These are phyloP conservation scores for Penicillium goetzii DNA, from an alignment of 495 filamentous ascomycete genomes.

Conservation along the genomic window DNA sequence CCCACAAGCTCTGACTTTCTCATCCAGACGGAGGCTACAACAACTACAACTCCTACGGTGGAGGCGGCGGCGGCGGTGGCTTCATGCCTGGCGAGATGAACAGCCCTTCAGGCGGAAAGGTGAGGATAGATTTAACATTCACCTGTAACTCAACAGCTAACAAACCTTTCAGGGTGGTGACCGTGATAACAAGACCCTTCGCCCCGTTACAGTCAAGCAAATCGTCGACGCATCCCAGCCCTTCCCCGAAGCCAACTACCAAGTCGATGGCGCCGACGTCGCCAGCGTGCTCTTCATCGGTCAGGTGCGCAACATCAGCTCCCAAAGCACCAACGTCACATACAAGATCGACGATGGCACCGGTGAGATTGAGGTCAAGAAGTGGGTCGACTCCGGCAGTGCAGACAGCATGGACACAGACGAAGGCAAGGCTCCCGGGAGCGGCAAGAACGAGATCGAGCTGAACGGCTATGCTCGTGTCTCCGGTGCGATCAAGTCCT, in stretches of 20 bases:
- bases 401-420: slow-evolving; percentile 55
- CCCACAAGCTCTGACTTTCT: slow-evolving; percentile 11
- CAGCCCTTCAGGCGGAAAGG: slow-evolving; percentile 52
- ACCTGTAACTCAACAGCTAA: slow-evolving; percentile 5
- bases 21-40: slow-evolving; percentile 38
- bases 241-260: slow-evolving; percentile 73
- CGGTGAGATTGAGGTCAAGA: slow-evolving; percentile 87
- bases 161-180: slow-evolving; percentile 24
- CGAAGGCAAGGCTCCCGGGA: slow-evolving; percentile 35
- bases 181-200: slow-evolving; percentile 70
- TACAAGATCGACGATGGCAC: slow-evolving; percentile 97
- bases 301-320: slow-evolving; percentile 82
- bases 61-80: slow-evolving; percentile 65
- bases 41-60: slow-evolving; percentile 57
- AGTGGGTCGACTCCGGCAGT: slow-evolving; percentile 74
- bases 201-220: slow-evolving; percentile 94
- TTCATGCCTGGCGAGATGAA: slow-evolving; percentile 61
- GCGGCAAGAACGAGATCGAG: slow-evolving; percentile 52
- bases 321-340: slow-evolving; percentile 87
- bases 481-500: slow-evolving; percentile 74
- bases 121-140: slow-evolving; percentile 16
- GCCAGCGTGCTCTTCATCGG: slow-evolving; percentile 75
- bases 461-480: slow-evolving; percentile 81
- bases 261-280: slow-evolving; percentile 74
- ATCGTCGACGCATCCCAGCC: slow-evolving; percentile 76